Percentiles rank a stretch among this genome's conserved stretches.
These are phyloP conservation scores for Puccinia coronata DNA, from an alignment of 1,284 basidiomycete genomes.

Conservation along the genomic window DNA sequence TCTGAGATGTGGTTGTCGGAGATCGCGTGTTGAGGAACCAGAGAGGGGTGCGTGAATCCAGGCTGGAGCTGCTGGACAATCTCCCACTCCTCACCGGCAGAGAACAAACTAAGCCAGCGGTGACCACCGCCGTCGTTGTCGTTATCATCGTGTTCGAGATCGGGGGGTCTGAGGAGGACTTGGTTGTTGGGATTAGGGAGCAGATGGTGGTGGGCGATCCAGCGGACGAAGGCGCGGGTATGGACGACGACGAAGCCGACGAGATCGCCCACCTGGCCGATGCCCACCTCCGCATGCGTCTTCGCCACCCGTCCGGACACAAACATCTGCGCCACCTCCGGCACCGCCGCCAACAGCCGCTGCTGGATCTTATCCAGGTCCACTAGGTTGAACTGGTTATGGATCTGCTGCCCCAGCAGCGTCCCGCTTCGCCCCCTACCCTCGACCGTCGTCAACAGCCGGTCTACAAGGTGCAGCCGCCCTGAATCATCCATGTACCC, in stretches of 20 bases:
- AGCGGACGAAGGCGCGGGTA: conserved; percentile 9
- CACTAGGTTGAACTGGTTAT: conserved; percentile 37
- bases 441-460: conserved; percentile 4
- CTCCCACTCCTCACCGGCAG: neutral
- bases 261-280: too few species aligned
- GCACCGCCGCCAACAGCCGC: neutral
- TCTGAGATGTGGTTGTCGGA: neutral
- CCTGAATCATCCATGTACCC: conserved; percentile 26
- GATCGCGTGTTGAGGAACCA: too few species aligned
- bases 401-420: too few species aligned
- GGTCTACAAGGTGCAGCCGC: conserved; percentile 21
- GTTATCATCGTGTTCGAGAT: neutral
- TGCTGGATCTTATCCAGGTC: conserved; percentile 39
- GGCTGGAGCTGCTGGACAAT: neutral
- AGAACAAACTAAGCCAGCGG: neutral
- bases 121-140: too few species aligned
- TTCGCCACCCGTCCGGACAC: conserved; percentile 6
- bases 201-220: neutral
- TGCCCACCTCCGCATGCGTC: too few species aligned
- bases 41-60: too few species aligned
- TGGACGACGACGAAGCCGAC: too few species aligned
- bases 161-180: neutral
- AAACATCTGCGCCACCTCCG: conserved; percentile 37
- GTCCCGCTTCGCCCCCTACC: neutral
- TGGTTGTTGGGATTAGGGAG: neutral